Evolutionary conservation across 2,329 filamentous ascomycete species (phyloP).

Genomic region (Apiospora hydei): DNA sequence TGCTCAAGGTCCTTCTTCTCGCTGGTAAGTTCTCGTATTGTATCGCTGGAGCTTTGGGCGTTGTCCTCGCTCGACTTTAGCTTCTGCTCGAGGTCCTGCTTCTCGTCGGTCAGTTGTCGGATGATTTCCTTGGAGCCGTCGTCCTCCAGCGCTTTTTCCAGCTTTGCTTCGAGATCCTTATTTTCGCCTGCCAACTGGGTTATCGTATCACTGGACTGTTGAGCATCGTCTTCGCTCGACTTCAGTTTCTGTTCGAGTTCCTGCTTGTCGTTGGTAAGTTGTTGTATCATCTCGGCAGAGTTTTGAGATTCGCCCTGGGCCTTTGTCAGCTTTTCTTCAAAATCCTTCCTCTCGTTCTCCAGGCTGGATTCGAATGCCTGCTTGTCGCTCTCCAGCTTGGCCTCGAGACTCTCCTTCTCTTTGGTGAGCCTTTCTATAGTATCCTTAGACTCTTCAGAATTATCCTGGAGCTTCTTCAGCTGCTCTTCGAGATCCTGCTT

Average conservation of each 20-base stretch:
- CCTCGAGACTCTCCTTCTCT: background rate
- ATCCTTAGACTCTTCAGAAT: background rate
- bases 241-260: slow-evolving; percentile 10
- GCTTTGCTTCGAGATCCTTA: background rate
- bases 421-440: background rate
- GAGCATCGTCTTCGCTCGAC: background rate
- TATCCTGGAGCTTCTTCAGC: background rate
- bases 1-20: slow-evolving; percentile 2
- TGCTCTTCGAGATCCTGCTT: background rate
- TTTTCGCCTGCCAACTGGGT: background rate
- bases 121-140: background rate
- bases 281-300: background rate
- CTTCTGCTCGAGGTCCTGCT: slow-evolving; percentile 9
- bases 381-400: slow-evolving; percentile 11
- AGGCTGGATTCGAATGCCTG: background rate
- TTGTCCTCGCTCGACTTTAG: background rate
- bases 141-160: background rate
- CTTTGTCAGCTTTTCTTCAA: background rate
- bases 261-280: slow-evolving; percentile 1
- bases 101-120: background rate
- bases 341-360: background rate
- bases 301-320: background rate
- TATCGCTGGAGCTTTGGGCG: background rate
- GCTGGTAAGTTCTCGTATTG: background rate
- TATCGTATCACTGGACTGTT: background rate